A percentile compares a stretch with the other conserved stretches of the same genome.
Conservation (phyloP, 169 alveolate genomes). For the Blepharisma undulans region DNA sequence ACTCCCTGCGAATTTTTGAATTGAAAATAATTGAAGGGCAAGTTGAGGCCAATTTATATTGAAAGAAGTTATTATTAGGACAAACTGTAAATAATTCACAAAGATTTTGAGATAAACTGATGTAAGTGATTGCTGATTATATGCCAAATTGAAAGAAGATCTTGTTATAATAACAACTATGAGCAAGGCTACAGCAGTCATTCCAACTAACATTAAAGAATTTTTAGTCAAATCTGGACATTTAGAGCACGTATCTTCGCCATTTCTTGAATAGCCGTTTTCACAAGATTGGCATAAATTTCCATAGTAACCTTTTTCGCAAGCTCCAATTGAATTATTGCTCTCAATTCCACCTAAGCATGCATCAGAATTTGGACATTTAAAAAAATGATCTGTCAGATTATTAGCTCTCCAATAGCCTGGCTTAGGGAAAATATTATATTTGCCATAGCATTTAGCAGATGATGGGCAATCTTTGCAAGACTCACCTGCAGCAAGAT, state of each 20-base stretch:
- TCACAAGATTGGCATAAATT: constrained; percentile 21
- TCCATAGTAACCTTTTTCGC: constrained; percentile 41
- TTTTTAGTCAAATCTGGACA: constrained; percentile 39
- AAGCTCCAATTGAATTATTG: constrained; percentile 45
- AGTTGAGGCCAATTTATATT: constrained; percentile 49
- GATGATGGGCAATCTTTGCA: constrained; percentile 19
- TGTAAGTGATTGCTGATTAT: neutral
- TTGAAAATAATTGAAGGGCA: constrained; percentile 19
- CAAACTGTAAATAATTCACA: constrained; percentile 48
- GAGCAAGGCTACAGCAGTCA: neutral
- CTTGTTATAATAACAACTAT: neutral
- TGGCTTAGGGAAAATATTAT: constrained; percentile 45
- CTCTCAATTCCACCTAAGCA: constrained; percentile 51
- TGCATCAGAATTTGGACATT: constrained; percentile 50
- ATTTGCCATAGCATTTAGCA: constrained; percentile 58
- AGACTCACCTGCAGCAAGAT: neutral
- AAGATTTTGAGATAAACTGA: constrained; percentile 48
- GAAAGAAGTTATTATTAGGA: constrained; percentile 28
- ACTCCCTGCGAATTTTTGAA: constrained; percentile 37
- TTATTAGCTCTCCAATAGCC: constrained; percentile 60
- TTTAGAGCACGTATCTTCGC: constrained; percentile 25
- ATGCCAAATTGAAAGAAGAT: constrained; percentile 28
- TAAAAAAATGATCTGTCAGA: constrained; percentile 35
- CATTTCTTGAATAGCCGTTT: neutral
- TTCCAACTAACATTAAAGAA: constrained; percentile 22